Base-by-base conservation (phyloP, 2,329 filamentous ascomycete genomes). In the Venturia asperata region DNA sequence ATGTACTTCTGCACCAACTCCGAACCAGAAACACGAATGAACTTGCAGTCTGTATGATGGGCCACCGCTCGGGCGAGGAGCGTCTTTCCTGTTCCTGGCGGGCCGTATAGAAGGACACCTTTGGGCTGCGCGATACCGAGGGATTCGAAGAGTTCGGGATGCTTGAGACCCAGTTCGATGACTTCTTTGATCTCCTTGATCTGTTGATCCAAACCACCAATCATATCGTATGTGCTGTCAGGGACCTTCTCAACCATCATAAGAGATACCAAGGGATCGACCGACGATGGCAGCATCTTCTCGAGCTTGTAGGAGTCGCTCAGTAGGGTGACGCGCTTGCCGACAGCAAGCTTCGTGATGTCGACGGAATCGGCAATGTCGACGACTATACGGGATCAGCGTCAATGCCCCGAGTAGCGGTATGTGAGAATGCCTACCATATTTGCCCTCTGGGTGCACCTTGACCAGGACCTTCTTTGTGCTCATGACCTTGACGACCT, bases 221-320 rank as follows among this genome's bases (percentile, higher is more conserved):
- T 99, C 94, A 99, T 99, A 80, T 99, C 94, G 82, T 99, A 99
- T 75, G 94, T 99, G 81, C 92, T 97, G 82, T 99, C 94, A 19
- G 94, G 94, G 19, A 99, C 94, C 83, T 99, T 99, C 77, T 99
- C 94, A 63, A 99, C 94, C 94, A 99, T 99, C 94, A 99, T 99
- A 76, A 99, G 90, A 43, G 94, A 99, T 66, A 99, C 94, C 66
- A 99, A 89, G 45, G 94, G 94, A 75, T 99, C 94, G 74, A 99
- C 94, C 24, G 94, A 99, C 65, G 94, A 97, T 24, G 94, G 94
- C 11, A 99, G 87, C 81, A 97, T 95, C 82, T 97, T 97, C 76
- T 97, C 94, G 72, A 99, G 88, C 80, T 97, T 97, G 84, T 99
- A 99, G 70, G 91, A 93, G 77, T 99, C 94, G 72, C 92, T 97